Base-by-base conservation (phyloP, 2,329 filamentous ascomycete species). In the Sporothrix phasma region DNA sequence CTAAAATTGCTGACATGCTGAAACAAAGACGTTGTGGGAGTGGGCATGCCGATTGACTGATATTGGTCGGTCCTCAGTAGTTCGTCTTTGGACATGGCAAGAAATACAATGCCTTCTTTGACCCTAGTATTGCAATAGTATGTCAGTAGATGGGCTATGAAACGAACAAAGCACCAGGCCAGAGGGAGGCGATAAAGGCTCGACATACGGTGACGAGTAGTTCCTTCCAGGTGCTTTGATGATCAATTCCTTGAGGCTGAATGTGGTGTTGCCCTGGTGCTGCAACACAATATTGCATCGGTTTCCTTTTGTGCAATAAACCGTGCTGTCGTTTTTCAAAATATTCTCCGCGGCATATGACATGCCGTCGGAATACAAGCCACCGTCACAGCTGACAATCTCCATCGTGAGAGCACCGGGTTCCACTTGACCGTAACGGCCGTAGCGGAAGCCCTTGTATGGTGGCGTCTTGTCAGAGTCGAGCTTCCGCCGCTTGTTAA, bases 281-380 rank as follows among this genome's bases (percentile, higher is more conserved):
- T 85, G 84, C 64, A 97, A 76, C 13, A 97, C 80, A 69, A 97
- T 85, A 72, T 96, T 96, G 77, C 92, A 97, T 65, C 86, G 84
- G 66, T 88, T 88, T n/a, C 85, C 87, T 73, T 93, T 90, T 43
- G 92, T 96, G 75, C 92, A 95, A 73, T 97, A 97, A 2, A 96
- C 90, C 11, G 88, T 89, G 65, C 81, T 80, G 74, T 97, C 90
- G 73, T 92, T 87, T 69, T 84, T 86, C 67, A 97, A 80, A 31
- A 97, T 87, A 73, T 96, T 96, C 69, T 92, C 89, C 22, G 88
- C 85, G 13, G 83, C 82, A 67, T 90, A 89, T 11, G 63, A 79
- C 76, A 69, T 87, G 3, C 64, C 84, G 67, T 88, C 86, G 60
- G 82, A 80, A 70, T 81, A 86, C 65, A 85, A 80, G 49, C 92